These are phyloP conservation scores for Cyphellophora europaea DNA, from an alignment of 2,329 filamentous ascomycete genomes.

Conservation along the genomic window DNA sequence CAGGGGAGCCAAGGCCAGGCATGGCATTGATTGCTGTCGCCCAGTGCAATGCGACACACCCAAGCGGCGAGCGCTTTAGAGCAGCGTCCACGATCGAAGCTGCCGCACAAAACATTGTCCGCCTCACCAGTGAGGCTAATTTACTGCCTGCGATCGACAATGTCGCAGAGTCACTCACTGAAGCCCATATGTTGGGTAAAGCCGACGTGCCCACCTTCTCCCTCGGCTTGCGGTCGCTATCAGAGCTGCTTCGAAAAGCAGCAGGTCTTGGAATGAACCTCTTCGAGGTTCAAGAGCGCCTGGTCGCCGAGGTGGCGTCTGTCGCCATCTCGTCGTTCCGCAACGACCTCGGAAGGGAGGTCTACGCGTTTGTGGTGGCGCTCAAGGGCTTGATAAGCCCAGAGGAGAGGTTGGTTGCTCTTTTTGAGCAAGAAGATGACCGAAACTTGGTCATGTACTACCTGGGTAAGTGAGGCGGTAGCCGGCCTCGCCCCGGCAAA, in stretches of 20 bases:
- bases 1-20: constrained; percentile 14
- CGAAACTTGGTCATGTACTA: constrained; percentile 17
- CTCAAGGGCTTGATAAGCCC: constrained; percentile 15
- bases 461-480: constrained; percentile 3
- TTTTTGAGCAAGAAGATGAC: constrained; percentile 15
- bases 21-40: constrained; percentile 14
- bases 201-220: constrained; percentile 13
- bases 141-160: constrained; percentile 11
- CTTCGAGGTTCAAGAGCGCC: constrained; percentile 13
- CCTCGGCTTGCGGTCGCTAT: constrained; percentile 8
- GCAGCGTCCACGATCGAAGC: constrained; percentile 10
- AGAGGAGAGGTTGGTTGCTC: constrained; percentile 13
- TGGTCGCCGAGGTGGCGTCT: constrained; percentile 10
- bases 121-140: constrained; percentile 6
- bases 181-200: constrained; percentile 8
- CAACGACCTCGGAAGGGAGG: constrained; percentile 11
- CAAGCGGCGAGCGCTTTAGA: constrained; percentile 7
- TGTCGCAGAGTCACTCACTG: constrained; percentile 14
- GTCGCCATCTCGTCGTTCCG: constrained; percentile 11
- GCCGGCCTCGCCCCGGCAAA: too few relatives aligned
- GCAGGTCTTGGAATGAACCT: constrained; percentile 6
- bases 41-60: constrained; percentile 13
- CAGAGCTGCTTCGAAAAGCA: constrained; percentile 7
- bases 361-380: constrained; percentile 12
- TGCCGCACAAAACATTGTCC: constrained; percentile 2